Base-by-base conservation (phyloP, 2,329 filamentous ascomycete genomes). In the Thielaviopsis populi region DNA sequence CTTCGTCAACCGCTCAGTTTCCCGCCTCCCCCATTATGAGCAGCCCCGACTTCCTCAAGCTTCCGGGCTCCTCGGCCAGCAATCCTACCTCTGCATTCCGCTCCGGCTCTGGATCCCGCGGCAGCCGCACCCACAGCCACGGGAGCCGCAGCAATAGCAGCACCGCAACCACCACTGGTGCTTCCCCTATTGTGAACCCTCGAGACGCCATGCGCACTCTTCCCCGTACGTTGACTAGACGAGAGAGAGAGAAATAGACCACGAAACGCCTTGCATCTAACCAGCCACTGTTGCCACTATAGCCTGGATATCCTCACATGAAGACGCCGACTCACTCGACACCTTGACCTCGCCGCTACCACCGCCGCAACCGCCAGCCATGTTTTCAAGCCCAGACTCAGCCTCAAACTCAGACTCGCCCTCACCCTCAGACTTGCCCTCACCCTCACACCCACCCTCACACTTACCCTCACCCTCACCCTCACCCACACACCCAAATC, bases 301-400 rank as follows among this genome's bases (percentile, higher is more conserved):
- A 79, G 78, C 78, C 43, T 80, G 78, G 78, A 78, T 80, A 65
- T 74, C 75, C 66, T 78, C 78, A 11, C 79, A 78, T 69, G 74
- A 79, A 67, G 72, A 72, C 40, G 70, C 72, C 58, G 73, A 76
- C 17, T 48, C 53, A 27, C 33, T 40, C 22, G 22, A 24, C 53
- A 22, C 24, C 33, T 15, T 15, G 8, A 8, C 24, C 48, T 8
- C 41, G 15, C 13, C 11, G 33, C 37, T 27, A 56, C 19, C 43
- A 48, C 43, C 37, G 10, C 41, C 48, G 19, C 37, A 22, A 22
- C 24, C 53, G 56, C 22, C 37, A n/a, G 17, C n/a, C n/a, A n/a
- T n/a, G n/a, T n/a, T n/a, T n/a, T n/a, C n/a, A n/a, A n/a, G n/a
- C n/a, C n/a, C n/a, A n/a, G n/a, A n/a, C n/a, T n/a, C n/a, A 27